Evolutionary conservation across 345 rosid genomes (phyloP), one percentile per base, ranked within the genome.

Genomic region (Syzygium oleosum): DNA sequence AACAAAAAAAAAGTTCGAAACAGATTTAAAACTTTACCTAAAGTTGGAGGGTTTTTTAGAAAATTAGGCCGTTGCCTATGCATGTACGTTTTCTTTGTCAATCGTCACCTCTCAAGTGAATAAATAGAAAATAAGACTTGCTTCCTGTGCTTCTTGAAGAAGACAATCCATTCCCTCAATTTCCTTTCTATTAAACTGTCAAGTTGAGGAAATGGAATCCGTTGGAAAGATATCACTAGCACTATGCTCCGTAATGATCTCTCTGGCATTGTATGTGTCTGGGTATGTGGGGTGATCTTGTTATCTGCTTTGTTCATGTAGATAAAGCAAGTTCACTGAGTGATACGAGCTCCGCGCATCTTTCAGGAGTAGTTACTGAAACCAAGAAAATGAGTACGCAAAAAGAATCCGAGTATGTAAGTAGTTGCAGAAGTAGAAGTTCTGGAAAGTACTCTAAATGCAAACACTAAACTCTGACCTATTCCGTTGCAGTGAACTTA

Each of bases 161-260:
- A 61, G 34, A n/a, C 73, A 27, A 0, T 34, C 34, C 73, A 61
- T 61, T n/a, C 1, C 31, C 31, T 61, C 19, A 61, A 61, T 12
- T n/a, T 61, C 38, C 19, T 13, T n/a, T 0, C 38, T 6, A 61
- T 0, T 13, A n/a, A 61, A n/a, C 0, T n/a, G 38, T 19, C 38
- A 13, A 61, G 73, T 61, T 61, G 73, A 61, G 73, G 73, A 27
- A 13, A 61, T 1, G 34, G 34, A 61, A 58, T 25, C 65, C 14
- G 29, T 12, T 12, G 29, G 13, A 58, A 25, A 14, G 25, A 25
- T 55, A 22, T 21, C 7, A 4, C 3, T 58, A n/a, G 34, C 19
- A 13, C n/a, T n/a, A 61, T 61, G 73, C 12, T 27, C 31, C 68
- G 12, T 11, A 27, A 11, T 29, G 65, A 59, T 0, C 31, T 59